Evolutionary conservation across 1,284 basidiomycete species (phyloP).

Genomic region (Puccinia hordei): DNA sequence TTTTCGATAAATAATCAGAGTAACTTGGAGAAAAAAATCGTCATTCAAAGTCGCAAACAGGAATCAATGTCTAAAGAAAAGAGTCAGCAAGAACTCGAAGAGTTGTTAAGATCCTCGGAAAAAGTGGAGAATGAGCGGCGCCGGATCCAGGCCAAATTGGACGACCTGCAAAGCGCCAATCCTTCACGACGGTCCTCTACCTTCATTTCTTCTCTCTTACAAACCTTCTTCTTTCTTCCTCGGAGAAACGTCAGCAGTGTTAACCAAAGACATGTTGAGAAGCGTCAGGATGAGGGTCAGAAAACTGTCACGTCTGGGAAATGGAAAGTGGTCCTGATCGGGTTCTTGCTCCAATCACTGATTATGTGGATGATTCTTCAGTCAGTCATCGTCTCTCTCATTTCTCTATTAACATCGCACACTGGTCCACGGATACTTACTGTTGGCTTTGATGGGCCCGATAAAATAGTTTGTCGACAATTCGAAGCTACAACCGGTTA

Average conservation of each 20-base stretch:
- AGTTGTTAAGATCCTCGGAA: background rate
- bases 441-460: background rate
- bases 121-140: background rate
- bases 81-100: background rate
- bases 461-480: background rate
- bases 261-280: too few relatives aligned
- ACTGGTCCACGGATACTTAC: background rate
- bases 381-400: background rate
- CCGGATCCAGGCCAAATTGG: background rate
- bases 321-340: background rate
- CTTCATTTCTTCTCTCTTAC: background rate
- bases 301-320: background rate
- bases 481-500: background rate
- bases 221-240: background rate
- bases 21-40: background rate
- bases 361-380: background rate
- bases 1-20: background rate
- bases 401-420: background rate
- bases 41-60: background rate
- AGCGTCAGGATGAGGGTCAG: too few relatives aligned
- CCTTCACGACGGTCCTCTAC: background rate
- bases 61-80: background rate
- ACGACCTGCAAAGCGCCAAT: background rate
- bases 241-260: too few relatives aligned
- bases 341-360: background rate